Evolutionary conservation across 768 basidiomycete genomes (phyloP).

Genomic region (Podaxis pistillaris): DNA sequence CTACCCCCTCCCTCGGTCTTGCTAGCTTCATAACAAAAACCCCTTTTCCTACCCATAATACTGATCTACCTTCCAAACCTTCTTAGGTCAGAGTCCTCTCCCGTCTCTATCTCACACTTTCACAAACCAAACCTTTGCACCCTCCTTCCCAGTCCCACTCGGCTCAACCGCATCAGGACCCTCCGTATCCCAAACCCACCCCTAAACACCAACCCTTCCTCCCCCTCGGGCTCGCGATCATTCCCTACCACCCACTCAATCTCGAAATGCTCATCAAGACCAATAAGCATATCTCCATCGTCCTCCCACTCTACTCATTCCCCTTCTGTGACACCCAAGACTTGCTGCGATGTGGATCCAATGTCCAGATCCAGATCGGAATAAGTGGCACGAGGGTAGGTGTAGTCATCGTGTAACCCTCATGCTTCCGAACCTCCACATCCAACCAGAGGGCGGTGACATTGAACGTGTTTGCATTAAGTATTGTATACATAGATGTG

Average conservation of each 20-base stretch:
- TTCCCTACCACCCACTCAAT: constrained; percentile 35
- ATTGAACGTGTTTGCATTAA: constrained; percentile 39
- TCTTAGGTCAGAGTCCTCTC: too few relatives aligned
- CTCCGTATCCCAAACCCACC: constrained; percentile 41
- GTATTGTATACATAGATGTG: constrained; percentile 35
- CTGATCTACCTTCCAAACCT: too few relatives aligned
- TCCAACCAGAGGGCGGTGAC: constrained; percentile 37
- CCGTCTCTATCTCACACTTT: not conserved
- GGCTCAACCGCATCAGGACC: constrained; percentile 30
- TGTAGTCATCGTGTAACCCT: constrained; percentile 19
- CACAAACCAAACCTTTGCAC: constrained; percentile 40
- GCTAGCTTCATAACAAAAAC: too few relatives aligned
- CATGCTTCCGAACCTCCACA: constrained; percentile 24
- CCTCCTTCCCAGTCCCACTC: constrained; percentile 28
- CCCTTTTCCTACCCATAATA: too few relatives aligned
- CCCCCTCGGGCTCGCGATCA: constrained; percentile 11
- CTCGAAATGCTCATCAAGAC: constrained; percentile 34
- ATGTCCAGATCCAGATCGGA: too few relatives aligned
- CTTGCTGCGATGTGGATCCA: too few relatives aligned
- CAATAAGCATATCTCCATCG: constrained; percentile 31
- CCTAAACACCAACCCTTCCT: constrained; percentile 37
- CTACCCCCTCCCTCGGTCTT: too few relatives aligned
- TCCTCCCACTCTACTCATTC: constrained; percentile 11
- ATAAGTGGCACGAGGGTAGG: not conserved
- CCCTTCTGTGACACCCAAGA: not conserved